Evolutionary conservation across 73 alveolate genomes (phyloP).

Genomic region (Urostyla sp.): DNA sequence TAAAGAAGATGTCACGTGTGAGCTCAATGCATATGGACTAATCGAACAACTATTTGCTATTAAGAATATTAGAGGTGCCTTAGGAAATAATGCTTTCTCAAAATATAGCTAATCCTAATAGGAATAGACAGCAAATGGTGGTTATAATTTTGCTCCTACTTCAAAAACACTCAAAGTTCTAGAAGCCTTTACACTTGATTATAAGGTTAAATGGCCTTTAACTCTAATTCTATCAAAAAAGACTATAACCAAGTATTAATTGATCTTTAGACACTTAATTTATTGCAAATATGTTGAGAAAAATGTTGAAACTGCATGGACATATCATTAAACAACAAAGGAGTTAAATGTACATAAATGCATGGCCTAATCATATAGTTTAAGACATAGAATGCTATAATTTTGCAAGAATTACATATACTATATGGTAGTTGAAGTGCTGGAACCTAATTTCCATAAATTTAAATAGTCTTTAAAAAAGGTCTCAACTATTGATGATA

Average conservation of each 20-base stretch:
- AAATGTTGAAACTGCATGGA: conserved; percentile 88
- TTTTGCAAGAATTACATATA: conserved; percentile 92
- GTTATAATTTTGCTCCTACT: conserved; percentile 36
- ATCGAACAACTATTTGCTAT: conserved; percentile 76
- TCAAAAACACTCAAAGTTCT: conserved; percentile 76
- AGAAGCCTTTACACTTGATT: conserved; percentile 89
- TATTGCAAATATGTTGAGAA: conserved; percentile 93
- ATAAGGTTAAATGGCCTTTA: conserved; percentile 93
- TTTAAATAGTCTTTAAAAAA: conserved; percentile 76
- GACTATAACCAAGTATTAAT: conserved; percentile 87
- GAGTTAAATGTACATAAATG: conserved; percentile 83
- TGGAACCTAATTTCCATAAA: conserved; percentile 86
- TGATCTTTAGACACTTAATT: conserved; percentile 92
- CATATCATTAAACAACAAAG: conserved; percentile 87
- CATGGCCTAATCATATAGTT: conserved; percentile 74
- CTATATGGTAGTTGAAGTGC: conserved; percentile 94
- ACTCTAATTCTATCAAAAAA: conserved; percentile 88
- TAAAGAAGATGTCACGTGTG: conserved; percentile 84
- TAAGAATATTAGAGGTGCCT: conserved; percentile 75
- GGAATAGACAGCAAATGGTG: conserved; percentile 37
- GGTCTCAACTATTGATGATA: conserved; percentile 88
- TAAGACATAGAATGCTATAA: conserved; percentile 95
- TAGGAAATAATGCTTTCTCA: conserved; percentile 58
- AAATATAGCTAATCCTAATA: background rate
- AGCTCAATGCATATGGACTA: conserved; percentile 72